These are phyloP conservation scores for Gnomoniopsis sp. DNA, from an alignment of 2,329 filamentous ascomycete species.

Conservation along the genomic window DNA sequence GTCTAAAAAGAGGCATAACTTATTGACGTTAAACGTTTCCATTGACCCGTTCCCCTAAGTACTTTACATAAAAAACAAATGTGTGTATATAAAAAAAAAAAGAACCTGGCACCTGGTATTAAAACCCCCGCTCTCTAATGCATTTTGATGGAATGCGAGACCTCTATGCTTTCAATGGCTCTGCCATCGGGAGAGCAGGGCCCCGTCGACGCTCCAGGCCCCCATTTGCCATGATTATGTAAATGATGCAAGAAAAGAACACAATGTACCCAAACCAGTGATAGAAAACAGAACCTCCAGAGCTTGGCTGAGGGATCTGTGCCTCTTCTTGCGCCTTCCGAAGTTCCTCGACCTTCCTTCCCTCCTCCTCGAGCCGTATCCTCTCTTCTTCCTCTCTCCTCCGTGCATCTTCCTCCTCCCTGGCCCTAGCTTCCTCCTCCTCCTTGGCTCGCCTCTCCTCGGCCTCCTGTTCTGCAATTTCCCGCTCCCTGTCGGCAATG, in stretches of 20 bases:
- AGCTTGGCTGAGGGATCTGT: constrained; percentile 2
- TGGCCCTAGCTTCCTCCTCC: constrained; percentile 23
- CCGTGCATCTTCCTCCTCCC: constrained; percentile 33
- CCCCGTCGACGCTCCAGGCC: not conserved
- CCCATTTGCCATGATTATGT: not conserved
- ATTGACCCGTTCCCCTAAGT: not conserved
- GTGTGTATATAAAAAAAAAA: not conserved
- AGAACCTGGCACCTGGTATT: not conserved
- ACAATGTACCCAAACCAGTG: not conserved
- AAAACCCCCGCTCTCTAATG: not conserved
- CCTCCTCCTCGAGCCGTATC: constrained; percentile 16
- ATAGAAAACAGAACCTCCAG: not conserved
- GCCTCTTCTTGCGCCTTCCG: constrained; percentile 12
- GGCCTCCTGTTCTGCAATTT: constrained; percentile 23
- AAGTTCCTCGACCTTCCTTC: constrained; percentile 21
- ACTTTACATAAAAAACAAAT: not conserved
- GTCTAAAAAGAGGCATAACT: not conserved
- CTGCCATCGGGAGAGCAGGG: not conserved
- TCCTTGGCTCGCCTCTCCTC: constrained; percentile 19
- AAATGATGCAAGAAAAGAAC: not conserved
- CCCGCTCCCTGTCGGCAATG: constrained; percentile 34
- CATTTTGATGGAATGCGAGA: not conserved
- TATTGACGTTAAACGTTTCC: not conserved
- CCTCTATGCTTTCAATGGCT: not conserved
- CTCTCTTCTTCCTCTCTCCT: constrained; percentile 26